These are phyloP conservation scores for Colletotrichum acutatum DNA, from an alignment of 2,329 filamentous ascomycete genomes.

Conservation along the genomic window DNA sequence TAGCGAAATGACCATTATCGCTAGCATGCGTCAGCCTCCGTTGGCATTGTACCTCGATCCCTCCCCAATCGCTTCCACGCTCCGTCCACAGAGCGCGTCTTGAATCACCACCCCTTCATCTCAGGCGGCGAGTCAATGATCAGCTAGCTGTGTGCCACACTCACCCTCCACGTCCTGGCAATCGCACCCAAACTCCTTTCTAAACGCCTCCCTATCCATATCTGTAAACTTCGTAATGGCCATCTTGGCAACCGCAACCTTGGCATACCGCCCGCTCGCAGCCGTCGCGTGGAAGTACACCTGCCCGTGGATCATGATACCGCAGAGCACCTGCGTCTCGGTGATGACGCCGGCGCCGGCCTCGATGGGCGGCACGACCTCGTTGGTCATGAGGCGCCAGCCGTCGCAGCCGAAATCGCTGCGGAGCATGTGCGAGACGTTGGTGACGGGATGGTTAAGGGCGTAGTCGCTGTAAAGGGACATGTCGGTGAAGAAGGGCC, in stretches of 20 bases:
- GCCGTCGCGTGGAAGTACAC: constrained; percentile 72
- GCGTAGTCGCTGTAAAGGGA: constrained; percentile 87
- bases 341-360: constrained; percentile 53
- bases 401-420: constrained; percentile 72
- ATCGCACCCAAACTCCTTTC: constrained; percentile 68
- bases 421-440: constrained; percentile 72
- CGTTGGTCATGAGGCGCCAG: constrained; percentile 66
- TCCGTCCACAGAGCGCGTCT: neutral
- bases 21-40: too few relatives aligned
- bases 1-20: too few relatives aligned
- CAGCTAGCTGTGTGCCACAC: neutral
- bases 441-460: constrained; percentile 85
- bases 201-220: constrained; percentile 67
- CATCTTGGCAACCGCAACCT: constrained; percentile 71
- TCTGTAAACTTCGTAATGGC: constrained; percentile 61
- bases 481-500: constrained; percentile 87
- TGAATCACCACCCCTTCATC: neutral
- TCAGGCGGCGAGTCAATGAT: constrained; percentile 19
- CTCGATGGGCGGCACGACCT: constrained; percentile 53
- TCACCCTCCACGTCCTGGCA: constrained; percentile 57
- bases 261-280: constrained; percentile 78
- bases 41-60: too few relatives aligned
- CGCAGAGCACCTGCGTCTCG: constrained; percentile 71
- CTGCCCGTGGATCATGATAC: constrained; percentile 79
- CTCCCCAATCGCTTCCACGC: neutral